A percentile compares a stretch with the other conserved stretches of the same genome.
Conservation (phyloP, 2,329 filamentous ascomycete genomes). For the Nemania diffusa region DNA sequence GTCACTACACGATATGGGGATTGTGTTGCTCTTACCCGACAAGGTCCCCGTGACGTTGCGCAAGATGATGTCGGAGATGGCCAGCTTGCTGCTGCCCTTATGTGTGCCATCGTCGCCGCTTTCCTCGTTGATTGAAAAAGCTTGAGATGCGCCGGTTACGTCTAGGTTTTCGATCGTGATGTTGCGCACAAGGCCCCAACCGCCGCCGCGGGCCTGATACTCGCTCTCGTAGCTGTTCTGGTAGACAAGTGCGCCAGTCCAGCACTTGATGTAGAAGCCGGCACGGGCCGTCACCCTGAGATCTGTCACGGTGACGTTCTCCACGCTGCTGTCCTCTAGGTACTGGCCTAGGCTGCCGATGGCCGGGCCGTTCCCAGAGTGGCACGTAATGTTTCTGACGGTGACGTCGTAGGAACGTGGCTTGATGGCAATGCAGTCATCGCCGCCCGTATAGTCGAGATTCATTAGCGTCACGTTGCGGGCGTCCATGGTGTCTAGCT, state of each 20-base stretch:
- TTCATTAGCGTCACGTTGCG: conserved; percentile 60
- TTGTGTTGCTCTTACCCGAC: conserved; percentile 50
- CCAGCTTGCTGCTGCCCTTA: conserved; percentile 61
- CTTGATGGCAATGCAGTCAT: conserved; percentile 68
- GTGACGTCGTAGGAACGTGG: conserved; percentile 63
- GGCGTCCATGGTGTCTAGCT: conserved; percentile 62
- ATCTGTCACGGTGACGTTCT: conserved; percentile 59
- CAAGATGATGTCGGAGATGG: conserved; percentile 60
- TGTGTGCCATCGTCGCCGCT: conserved; percentile 60
- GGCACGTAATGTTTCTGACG: conserved; percentile 60
- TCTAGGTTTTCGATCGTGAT: conserved; percentile 63
- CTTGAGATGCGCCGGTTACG: conserved; percentile 57
- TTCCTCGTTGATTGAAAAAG: conserved; percentile 58
- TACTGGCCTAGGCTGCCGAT: conserved; percentile 67
- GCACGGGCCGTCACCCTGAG: conserved; percentile 59
- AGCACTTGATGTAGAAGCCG: conserved; percentile 67
- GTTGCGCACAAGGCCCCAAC: conserved; percentile 63
- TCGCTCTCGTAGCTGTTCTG: conserved; percentile 61
- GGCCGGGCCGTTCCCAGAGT: conserved; percentile 65
- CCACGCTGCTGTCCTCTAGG: conserved; percentile 62
- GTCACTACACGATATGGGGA: conserved; percentile 58
- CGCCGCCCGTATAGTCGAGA: conserved; percentile 65
- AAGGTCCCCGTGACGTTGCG: conserved; percentile 63
- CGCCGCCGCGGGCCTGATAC: conserved; percentile 60
- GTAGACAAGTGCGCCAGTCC: conserved; percentile 59